A percentile compares a stretch with the other conserved stretches of the same genome.
Evolutionary conservation across 192 early-diverging fungal genomes (phyloP).

Genomic region (Cladochytrium replicatum): DNA sequence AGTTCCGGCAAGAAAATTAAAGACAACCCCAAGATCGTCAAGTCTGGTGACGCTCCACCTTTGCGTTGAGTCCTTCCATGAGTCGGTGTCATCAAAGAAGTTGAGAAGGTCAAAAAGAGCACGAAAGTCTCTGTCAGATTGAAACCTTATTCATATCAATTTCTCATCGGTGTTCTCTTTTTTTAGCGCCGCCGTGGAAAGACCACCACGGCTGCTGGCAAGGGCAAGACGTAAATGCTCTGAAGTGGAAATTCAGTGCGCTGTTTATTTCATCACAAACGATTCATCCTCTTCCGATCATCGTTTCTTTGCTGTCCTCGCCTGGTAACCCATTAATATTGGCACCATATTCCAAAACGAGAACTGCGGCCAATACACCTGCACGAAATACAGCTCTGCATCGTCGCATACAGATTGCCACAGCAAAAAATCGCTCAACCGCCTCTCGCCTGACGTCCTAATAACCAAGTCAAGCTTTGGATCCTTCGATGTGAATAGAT

Average conservation of each 20-base stretch:
- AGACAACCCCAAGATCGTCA: slow-evolving; percentile 90
- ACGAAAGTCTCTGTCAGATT: too few relatives aligned
- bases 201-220: slow-evolving; percentile 67
- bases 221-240: slow-evolving; percentile 66
- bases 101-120: slow-evolving; percentile 75
- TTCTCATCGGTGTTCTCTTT: not conserved
- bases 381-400: slow-evolving; percentile 65
- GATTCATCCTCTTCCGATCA: too few relatives aligned
- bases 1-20: slow-evolving; percentile 88
- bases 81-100: slow-evolving; percentile 92
- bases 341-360: slow-evolving; percentile 75
- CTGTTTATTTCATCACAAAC: too few relatives aligned
- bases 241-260: too few relatives aligned
- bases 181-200: slow-evolving; percentile 37
- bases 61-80: slow-evolving; percentile 87
- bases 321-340: slow-evolving; percentile 75
- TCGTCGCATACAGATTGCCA: slow-evolving; percentile 62
- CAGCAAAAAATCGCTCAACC: slow-evolving; percentile 90
- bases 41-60: slow-evolving; percentile 92
- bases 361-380: slow-evolving; percentile 93
- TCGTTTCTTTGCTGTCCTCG: too few relatives aligned
- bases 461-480: slow-evolving; percentile 80
- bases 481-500: too few relatives aligned
- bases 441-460: slow-evolving; percentile 89
- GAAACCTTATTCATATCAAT: not conserved